Evolutionary conservation across 73 alveolate genomes (phyloP), one percentile per base, ranked within the genome.

Genomic region (Chromera velia): DNA sequence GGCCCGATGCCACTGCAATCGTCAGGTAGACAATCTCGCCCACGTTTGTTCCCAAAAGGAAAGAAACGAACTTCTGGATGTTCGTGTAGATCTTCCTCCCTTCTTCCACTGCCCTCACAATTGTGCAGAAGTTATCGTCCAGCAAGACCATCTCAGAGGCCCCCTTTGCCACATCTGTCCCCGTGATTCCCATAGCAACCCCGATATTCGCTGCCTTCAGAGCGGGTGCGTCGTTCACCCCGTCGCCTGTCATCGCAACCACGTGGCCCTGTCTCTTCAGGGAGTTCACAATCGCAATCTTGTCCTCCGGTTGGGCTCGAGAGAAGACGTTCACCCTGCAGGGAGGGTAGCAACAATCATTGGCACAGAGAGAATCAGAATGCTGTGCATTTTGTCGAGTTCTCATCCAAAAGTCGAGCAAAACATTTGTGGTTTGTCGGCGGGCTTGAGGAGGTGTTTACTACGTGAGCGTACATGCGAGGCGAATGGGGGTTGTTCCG

Each of bases 231-330:
- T 96, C 99, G 88, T 92, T 94, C 9, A 98, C 94, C 26, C 99
- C 99, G 75, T 95, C 98, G 19, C 99, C 99, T 32, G 99, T 96
- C 70, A 96, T 98, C 49, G 98, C 99, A 10, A 94, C 98, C 24
- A 94, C 96, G 72, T 89, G 89, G 0, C 97, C 98, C 83, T 89
- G 75, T 34, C 91, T 94, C 82, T 91, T 92, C 34, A 96, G 91
- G 66, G 98, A 98, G 48, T 91, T 88, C 9, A 95, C 98, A 28
- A 96, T 90, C 63, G 94, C 90, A 80, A 95, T 91, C 81, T 96
- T 96, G 83, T 96, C 98, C 75, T 94, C 96, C 1, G 99, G 99
- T 75, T 94, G 89, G 46, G 97, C 88, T 48, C 99, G 90, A n/a
- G 98, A 98, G 83, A 96, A 79, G 29, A 96, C 98, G 33, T 84